phyloP scores from a whole-genome alignment of 306 rosid species.

The Sindora glabra region DNA sequence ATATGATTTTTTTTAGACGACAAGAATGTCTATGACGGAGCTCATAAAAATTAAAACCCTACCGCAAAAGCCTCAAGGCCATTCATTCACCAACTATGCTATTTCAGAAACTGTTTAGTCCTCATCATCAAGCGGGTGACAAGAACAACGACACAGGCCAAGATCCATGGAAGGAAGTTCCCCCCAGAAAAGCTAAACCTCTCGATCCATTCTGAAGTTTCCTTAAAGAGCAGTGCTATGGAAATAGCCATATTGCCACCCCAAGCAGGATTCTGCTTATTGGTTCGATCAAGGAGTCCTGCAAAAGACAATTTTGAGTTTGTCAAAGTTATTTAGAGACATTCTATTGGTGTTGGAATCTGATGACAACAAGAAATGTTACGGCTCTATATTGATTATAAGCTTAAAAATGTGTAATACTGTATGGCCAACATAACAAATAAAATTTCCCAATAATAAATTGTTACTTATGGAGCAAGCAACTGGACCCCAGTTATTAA shows the following conservation, averaged over 20 bases:
- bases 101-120: constrained; percentile 57
- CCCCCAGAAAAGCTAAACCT: constrained; percentile 47
- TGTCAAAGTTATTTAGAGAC: background rate
- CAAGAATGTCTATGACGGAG: background rate
- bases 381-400: no score
- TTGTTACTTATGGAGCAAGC: background rate
- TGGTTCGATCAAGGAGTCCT: constrained; percentile 81
- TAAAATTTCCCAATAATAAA: no score
- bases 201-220: constrained; percentile 58
- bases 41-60: constrained; percentile 8
- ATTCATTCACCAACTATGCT: constrained; percentile 45
- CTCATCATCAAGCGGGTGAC: constrained; percentile 83
- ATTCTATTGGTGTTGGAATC: background rate
- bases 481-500: background rate
- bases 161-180: constrained; percentile 80
- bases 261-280: constrained; percentile 66
- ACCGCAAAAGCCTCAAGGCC: constrained; percentile 5
- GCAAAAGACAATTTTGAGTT: constrained; percentile 12
- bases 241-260: constrained; percentile 50
- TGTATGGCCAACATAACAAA: background rate
- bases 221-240: constrained; percentile 49
- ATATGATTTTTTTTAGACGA: constrained; percentile 1
- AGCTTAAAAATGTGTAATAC: background rate
- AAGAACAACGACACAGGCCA: constrained; percentile 78
- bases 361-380: background rate